Base-by-base conservation (phyloP, 495 filamentous ascomycete species). In the Xylaria sp. region DNA sequence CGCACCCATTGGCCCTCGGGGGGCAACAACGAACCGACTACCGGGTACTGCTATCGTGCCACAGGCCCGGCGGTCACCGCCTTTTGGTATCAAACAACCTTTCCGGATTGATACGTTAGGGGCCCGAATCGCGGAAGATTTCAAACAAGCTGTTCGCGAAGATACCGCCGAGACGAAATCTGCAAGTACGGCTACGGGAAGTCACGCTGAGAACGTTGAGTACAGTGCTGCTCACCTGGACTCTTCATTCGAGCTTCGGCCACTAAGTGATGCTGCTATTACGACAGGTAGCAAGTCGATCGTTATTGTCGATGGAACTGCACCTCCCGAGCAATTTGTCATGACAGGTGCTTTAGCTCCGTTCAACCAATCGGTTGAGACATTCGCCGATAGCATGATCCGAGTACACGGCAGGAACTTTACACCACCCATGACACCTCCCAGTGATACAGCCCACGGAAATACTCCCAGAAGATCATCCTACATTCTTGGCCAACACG, bases 271-370 rank as follows among this genome's bases (percentile, higher is more conserved):
- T 68, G 78, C 77, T 63, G 89, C 85, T 37, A 83, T 97, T 41
- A 95, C 93, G 0, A 85, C 84, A 46, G 93, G 93, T 8, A 97
- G 93, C 79, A 88, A 92, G 72, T 97, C 93, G 0, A 96, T 97
- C 72, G 88, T 97, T 37, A 96, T 97, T 73, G 89, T 97, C 19
- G 92, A 97, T 76, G 91, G 91, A 65, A 91, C 90, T 5, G 68
- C 85, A 24, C 77, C 80, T 35, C 77, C 72, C 15, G 82, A 80
- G 31, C 80, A 79, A 21, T 83, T 84, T 1, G 59, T 64, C 29
- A 86, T 88, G 84, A 82, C 83, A 2, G 82, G 84, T 9, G 84
- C 83, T 3, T 72, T 88, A 14, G 74, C 43, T 33, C 63, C 33
- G 8, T 41, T 61, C 21, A 85, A 83, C 72, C 77, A 76, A 21